Conservation (phyloP, 805 yeast species). For the Starmera quercuum region DNA sequence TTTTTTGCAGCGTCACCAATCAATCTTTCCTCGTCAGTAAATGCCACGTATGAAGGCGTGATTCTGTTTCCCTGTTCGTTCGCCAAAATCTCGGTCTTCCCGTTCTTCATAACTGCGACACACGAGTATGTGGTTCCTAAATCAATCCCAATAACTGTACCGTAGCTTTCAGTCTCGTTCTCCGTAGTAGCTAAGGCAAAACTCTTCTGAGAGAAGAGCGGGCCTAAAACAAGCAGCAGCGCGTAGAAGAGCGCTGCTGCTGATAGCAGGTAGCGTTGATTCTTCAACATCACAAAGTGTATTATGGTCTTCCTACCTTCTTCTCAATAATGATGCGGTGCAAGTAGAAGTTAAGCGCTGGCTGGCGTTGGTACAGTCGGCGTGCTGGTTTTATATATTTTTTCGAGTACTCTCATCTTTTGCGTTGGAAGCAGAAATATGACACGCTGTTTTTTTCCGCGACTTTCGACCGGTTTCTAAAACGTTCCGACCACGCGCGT, state of each 20-base stretch:
- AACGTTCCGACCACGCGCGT: no score
- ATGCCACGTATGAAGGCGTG: constrained; percentile 92
- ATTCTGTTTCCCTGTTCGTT: constrained; percentile 97
- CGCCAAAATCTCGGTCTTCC: constrained; percentile 87
- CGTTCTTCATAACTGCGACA: constrained; percentile 83
- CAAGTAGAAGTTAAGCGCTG: no score
- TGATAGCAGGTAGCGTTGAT: constrained; percentile 23
- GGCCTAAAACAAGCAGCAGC: constrained; percentile 17
- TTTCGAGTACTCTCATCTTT: no score
- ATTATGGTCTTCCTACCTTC: no score
- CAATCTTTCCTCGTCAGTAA: constrained; percentile 84
- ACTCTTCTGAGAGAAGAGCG: constrained; percentile 11
- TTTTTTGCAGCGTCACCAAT: constrained; percentile 97
- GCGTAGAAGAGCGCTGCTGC: constrained; percentile 25
- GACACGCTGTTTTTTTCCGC: background rate
- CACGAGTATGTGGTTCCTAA: constrained; percentile 97
- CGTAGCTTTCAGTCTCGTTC: constrained; percentile 39
- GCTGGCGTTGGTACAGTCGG: no score
- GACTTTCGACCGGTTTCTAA: background rate
- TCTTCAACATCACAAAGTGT: constrained; percentile 11
- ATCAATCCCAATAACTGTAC: constrained; percentile 86
- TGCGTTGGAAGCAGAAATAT: no score
- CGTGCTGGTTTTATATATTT: no score
- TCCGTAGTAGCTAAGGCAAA: constrained; percentile 16
- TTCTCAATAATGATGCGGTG: no score